Evolutionary conservation across 495 filamentous ascomycete genomes (phyloP), one percentile per base, ranked within the genome.

Genomic region (Tuber melanosporum): DNA sequence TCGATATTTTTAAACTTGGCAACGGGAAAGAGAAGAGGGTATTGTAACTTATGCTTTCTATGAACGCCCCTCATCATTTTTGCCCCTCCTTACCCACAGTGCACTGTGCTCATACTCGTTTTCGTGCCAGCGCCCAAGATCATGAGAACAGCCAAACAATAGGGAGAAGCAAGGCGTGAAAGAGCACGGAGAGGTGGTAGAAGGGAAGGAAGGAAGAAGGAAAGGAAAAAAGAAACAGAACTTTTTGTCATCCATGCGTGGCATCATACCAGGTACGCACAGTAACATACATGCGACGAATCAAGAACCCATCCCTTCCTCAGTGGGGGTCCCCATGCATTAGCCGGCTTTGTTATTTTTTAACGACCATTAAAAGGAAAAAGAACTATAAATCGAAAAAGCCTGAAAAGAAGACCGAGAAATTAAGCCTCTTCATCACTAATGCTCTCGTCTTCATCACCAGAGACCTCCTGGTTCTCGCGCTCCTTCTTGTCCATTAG

Each of bases 401-500:
- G 26, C 32, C 3, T 5, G 14, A 36, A 32, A 66, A 19, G 26
- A 66, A 8, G 4, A 19, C 4, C n/a, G 12, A 15, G 57, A 36
- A 66, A 66, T 43, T 52, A 80, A 73, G 76, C 83, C 82, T 89
- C 89, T 81, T 97, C 95, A 83, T 98, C 95, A 80, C 92, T 95
- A 85, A 95, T 94, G 81, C 92, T 95, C 85, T 92, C 88, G 85
- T 92, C 93, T 88, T 98, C 96, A 84, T 99, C 95, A 71, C 95
- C 95, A 83, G 93, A 96, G 75, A 99, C 93, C 85, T 98, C 93
- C 84, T 91, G 91, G 86, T 98, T 98, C 89, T 99, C 95, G 77
- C 94, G 91, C 88, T 97, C 95, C 78, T 94, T 91, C 91, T 98
- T 98, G 87, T 98, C 95, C 95, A 99, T 99, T 76, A 99, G 88